phyloP scores from a whole-genome alignment of 345 rosid species.

The Acer saccharum region DNA sequence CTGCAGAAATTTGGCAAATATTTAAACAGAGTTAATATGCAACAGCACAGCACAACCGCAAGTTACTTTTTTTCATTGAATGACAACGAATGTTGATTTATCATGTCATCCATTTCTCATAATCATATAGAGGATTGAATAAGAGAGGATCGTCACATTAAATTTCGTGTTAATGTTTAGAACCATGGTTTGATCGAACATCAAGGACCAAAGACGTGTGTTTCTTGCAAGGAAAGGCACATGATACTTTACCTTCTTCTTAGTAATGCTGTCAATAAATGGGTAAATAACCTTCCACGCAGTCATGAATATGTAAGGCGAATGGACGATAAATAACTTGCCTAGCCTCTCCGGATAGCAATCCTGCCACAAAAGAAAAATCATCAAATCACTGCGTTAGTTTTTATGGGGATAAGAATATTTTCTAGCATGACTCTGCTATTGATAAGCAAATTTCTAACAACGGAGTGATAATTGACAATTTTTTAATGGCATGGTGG shows the following conservation, averaged over 20 bases:
- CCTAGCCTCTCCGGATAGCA: slow-evolving; percentile 90
- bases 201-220: background rate
- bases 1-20: slow-evolving; percentile 34
- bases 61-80: background rate
- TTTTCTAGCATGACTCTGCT: background rate
- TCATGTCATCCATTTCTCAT: background rate
- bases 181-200: background rate
- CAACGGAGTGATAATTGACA: background rate
- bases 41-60: background rate
- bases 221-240: slow-evolving; percentile 9
- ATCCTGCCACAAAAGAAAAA: slow-evolving; percentile 50
- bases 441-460: background rate
- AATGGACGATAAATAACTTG: slow-evolving; percentile 65
- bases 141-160: background rate
- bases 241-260: slow-evolving; percentile 60
- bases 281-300: slow-evolving; percentile 89
- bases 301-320: slow-evolving; percentile 81
- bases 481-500: background rate
- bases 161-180: background rate
- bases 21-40: background rate
- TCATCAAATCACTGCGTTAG: background rate
- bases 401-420: background rate
- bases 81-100: too few species aligned
- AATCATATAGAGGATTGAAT: background rate
- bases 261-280: slow-evolving; percentile 78